Evolutionary conservation across 2,329 filamentous ascomycete genomes (phyloP), one percentile per base, ranked within the genome.

Genomic region (Diaporthe citrichinensis): DNA sequence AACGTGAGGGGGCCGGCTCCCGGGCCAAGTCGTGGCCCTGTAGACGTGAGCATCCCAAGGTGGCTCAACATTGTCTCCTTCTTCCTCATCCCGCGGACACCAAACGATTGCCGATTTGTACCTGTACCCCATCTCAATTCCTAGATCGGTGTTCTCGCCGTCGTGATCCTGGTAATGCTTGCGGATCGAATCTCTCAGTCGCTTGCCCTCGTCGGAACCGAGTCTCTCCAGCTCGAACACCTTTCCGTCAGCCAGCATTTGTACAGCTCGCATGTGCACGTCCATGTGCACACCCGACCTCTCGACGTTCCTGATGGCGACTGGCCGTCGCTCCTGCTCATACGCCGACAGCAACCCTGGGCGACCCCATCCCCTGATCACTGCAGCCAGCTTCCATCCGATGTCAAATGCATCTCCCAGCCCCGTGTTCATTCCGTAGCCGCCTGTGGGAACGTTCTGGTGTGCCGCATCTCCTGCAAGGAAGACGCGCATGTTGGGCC

Each of bases 391-490:
- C 68, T 81, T 81, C 79, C 80, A 81, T 8, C 78, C 79, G 2
- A 81, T 71, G 44, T 81, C 80, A 31, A 77, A 73, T 3, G 79
- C 76, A 49, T 81, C 80, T 51, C 79, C 78, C 2, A 81, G 78
- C 4, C 80, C 79, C 2, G 78, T 79, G 57, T 81, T 81, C 79
- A 80, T 80, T 1, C 80, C 80, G 51, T 81, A 79, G 1, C 80
- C 80, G 5, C 80, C 80, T n/a, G 75, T 74, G 4, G 80, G 79
- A 49, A 72, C 73, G 55, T 79, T 79, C 12, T 80, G 78, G 67
- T 81, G 80, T 15, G 80, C 80, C 28, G 80, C 77, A 69, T 81
- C 80, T 6, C 80, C 80, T 9, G 79, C 74, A n/a, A 76, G 59
- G 34, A 76, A 74, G 17, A 69, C 51, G 0, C 65, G 73, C 25